Base-by-base conservation (phyloP, 768 basidiomycete species). In the Tylopilus felleus region DNA sequence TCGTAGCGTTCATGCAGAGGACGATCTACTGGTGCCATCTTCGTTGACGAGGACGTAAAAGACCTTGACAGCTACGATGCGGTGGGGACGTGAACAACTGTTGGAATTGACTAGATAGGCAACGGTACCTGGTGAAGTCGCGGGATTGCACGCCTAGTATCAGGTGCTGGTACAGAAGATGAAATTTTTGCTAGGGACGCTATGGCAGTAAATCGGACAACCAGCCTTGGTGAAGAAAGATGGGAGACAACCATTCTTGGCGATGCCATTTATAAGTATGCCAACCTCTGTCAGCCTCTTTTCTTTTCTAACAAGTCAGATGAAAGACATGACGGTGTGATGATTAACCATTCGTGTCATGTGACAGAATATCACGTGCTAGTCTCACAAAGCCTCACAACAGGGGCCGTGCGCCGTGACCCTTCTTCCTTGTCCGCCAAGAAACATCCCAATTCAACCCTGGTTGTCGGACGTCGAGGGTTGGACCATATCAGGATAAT, bases 1-100 rank as follows among this genome's bases (percentile, higher is more conserved):
- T 97, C 94, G 69, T 89, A 92, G 66, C 80, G 82, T 41, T 84
- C 83, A 17, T 70, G 67, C 4, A 77, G 81, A 17, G 88, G 84
- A 62, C 77, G 83, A 50, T 82, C 76, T 44, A 90, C 73, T 35
- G 90, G 90, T 47, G 90, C 79, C 88, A 92, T 91, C 25, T 71
- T 79, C n/a, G 64, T 55, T 40, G 68, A 60, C 13, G 74, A 66
- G 39, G 65, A 72, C 36, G 70, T 66, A 41, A 83, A 75, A 41
- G 74, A 70, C 73, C 80, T 74, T 31, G 75, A 73, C 59, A 80
- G 66, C 83, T 84, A 47, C 4, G 19, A 41, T n/a, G 38, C 5
- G 36, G 16, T 19, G 43, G 38, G 36, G 31, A 43, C 19, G 35
- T 8, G 28, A 40, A 46, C 27, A 41, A 21, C 22, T 33, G 70